Base-by-base conservation (phyloP, 108 stramenopile genomes). In the Cyclotella baltica region DNA sequence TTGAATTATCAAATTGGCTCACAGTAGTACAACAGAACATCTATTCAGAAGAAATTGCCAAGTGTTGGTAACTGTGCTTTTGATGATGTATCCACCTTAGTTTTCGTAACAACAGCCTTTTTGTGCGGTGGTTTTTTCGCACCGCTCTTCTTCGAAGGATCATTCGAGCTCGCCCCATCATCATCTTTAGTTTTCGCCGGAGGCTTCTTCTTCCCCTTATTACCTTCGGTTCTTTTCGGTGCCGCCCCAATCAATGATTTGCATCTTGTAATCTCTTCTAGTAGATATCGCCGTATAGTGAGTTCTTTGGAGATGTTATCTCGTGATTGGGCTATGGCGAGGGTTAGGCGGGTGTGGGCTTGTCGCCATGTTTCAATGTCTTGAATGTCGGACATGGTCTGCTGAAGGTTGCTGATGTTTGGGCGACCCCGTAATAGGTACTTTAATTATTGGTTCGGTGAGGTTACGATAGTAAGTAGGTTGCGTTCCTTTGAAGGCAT, bases 281-380 rank as follows among this genome's bases (percentile, higher is more conserved):
- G 31, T 83, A 90, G 84, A 79, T 82, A 92, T 48, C 89, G 75
- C 33, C 86, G 64, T 66, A 88, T 87, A 19, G 79, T 51, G 46
- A 88, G 85, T 37, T 86, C 87, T 61, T 79, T 83, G 29, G 86
- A 85, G 16, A 92, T 74, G 19, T 90, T 89, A 52, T 88, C 87
- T 15, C 75, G 70, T n/a, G 89, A 86, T 38, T 83, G 69, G 15
- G 81, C 50, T 3, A 92, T 81, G 37, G 92, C 88, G 29, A 82
- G 47, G 37, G 87, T 85, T 6, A 92, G 72, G 33, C 64, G 70
- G 15, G 48, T 46, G 53, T 90, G 92, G 29, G 87, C 89, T 62
- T 88, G 74, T 62, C 75, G 84, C 92, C 89, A 90, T n/a, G 87
- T 81, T 50, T 85, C 77, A 28, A 81, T 75, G 69, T 81, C 80